These are phyloP conservation scores for Candida tunisiensis DNA, from an alignment of 1,139 yeast genomes.

Conservation along the genomic window DNA sequence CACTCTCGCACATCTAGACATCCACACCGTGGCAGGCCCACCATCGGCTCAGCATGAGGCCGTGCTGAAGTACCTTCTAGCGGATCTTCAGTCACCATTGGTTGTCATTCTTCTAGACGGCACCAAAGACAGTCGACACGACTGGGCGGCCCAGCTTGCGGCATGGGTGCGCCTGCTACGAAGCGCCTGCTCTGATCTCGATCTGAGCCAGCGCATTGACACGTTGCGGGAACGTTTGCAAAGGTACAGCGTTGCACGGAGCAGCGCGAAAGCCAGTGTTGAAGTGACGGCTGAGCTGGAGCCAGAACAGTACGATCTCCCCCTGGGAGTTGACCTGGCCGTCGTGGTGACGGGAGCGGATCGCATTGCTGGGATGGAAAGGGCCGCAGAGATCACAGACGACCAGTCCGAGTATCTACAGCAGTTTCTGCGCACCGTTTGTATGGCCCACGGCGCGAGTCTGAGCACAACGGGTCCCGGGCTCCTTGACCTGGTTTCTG, in stretches of 20 bases:
- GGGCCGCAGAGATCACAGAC: slow-evolving; percentile 7
- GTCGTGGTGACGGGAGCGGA: slow-evolving; percentile 13
- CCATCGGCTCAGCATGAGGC: slow-evolving; percentile 1
- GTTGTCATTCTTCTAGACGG: too few species aligned
- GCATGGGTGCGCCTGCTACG: background rate
- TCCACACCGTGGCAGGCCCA: background rate
- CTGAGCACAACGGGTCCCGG: slow-evolving; percentile 6
- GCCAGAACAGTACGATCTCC: slow-evolving; percentile 15
- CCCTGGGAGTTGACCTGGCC: slow-evolving; percentile 16
- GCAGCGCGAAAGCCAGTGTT: background rate
- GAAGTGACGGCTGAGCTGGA: slow-evolving; percentile 11
- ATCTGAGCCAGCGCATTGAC: background rate
- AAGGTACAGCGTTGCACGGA: background rate
- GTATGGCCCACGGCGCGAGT: slow-evolving; percentile 25
- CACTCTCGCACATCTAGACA: background rate
- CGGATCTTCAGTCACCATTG: too few species aligned
- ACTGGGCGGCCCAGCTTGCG: slow-evolving; percentile 4
- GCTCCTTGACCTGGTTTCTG: slow-evolving; percentile 8
- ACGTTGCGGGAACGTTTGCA: background rate
- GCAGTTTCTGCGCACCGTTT: slow-evolving; percentile 34
- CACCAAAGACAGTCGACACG: too few species aligned
- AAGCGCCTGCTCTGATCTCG: background rate
- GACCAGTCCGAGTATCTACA: slow-evolving; percentile 29
- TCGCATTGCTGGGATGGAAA: slow-evolving; percentile 3
- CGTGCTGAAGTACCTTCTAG: slow-evolving; percentile 4